Conservation (phyloP, 345 rosid species). For the Bruguiera sexangula region DNA sequence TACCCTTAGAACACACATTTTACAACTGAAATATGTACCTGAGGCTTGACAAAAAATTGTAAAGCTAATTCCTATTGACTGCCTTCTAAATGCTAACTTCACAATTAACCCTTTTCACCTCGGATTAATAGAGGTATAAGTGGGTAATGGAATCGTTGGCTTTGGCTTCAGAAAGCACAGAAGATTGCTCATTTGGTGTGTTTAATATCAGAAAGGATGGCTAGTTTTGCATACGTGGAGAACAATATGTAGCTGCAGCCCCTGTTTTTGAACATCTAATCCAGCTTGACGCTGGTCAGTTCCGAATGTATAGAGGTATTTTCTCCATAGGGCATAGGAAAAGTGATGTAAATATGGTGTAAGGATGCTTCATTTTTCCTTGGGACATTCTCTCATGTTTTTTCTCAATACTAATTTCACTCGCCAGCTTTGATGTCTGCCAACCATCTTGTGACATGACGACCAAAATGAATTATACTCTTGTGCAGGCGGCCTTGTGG, state of each 20-base stretch:
- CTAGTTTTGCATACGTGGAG: not conserved
- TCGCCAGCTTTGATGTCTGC: too few species aligned
- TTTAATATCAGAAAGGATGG: not conserved
- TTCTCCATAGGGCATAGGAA: constrained; percentile 13
- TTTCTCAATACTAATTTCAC: not conserved
- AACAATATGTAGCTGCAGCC: too few species aligned
- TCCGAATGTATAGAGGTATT: constrained; percentile 18
- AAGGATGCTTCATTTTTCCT: constrained; percentile 10
- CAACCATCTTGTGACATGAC: too few species aligned
- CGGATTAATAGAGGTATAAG: constrained; percentile 1
- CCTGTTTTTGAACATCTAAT: too few species aligned
- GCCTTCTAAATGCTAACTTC: constrained; percentile 22
- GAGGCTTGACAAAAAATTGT: constrained; percentile 37
- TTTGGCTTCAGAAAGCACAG: constrained; percentile 8
- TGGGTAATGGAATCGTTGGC: not conserved
- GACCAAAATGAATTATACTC: too few species aligned
- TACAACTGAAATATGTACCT: constrained; percentile 40
- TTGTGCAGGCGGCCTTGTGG: too few species aligned
- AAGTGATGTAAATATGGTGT: constrained; percentile 13
- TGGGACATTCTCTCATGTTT: not conserved
- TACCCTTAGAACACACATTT: constrained; percentile 56
- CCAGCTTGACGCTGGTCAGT: constrained; percentile 10
- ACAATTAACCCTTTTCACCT: constrained; percentile 3
- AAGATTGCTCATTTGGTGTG: not conserved
- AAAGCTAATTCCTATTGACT: constrained; percentile 26